These are phyloP conservation scores for Opeltia flavorubescens DNA, from an alignment of 495 filamentous ascomycete genomes.

Conservation along the genomic window DNA sequence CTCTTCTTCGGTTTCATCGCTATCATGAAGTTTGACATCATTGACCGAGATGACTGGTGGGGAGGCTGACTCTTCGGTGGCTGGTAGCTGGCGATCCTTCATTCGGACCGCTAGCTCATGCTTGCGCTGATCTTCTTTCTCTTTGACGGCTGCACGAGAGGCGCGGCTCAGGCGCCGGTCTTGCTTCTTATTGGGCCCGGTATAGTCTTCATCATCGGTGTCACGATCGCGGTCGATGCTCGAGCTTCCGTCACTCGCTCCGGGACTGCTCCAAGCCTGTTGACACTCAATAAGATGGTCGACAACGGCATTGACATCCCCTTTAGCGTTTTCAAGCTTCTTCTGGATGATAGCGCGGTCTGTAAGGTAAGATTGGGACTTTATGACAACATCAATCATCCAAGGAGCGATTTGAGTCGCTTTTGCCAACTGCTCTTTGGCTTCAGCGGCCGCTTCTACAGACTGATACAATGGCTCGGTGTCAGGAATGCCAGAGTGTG, in stretches of 20 bases:
- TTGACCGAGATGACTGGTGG: constrained; percentile 8
- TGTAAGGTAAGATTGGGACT: constrained; percentile 40
- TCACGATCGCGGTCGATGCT: constrained; percentile 34
- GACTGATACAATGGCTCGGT: constrained; percentile 21
- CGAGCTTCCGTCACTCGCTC: constrained; percentile 23
- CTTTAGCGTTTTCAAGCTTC: constrained; percentile 43
- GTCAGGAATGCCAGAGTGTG: constrained; percentile 40
- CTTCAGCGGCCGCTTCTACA: constrained; percentile 14
- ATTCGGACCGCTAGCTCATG: constrained; percentile 12
- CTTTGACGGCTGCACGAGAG: constrained; percentile 13
- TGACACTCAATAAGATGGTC: constrained; percentile 37
- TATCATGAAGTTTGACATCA: constrained; percentile 7
- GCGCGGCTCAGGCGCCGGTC: constrained; percentile 27
- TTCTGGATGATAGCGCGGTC: constrained; percentile 41
- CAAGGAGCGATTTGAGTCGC: constrained; percentile 34
- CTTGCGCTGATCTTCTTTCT: constrained; percentile 6
- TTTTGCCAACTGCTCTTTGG: constrained; percentile 24
- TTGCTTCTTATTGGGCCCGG: constrained; percentile 35
- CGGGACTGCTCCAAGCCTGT: constrained; percentile 25
- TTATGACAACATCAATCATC: constrained; percentile 47
- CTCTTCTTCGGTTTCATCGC: constrained; percentile 19
- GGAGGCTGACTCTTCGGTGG: constrained; percentile 9
- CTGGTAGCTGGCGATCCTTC: constrained; percentile 6
- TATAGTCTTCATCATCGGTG: constrained; percentile 27
- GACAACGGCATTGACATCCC: constrained; percentile 46